Evolutionary conservation across 805 yeast genomes (phyloP).

Genomic region (Sporopachydermia quercuum): DNA sequence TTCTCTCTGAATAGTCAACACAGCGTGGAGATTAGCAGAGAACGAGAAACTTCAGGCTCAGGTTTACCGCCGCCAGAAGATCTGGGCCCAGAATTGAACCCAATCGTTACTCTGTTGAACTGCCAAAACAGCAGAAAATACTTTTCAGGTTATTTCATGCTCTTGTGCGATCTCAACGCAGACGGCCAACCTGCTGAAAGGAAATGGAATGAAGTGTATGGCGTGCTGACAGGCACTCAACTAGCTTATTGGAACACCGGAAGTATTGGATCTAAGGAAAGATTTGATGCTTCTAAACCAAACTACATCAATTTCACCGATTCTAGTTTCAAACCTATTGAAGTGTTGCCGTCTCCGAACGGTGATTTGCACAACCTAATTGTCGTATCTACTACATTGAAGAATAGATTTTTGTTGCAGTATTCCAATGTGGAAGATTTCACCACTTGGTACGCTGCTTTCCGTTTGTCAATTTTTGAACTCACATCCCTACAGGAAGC

Average conservation of each 20-base stretch:
- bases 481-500: conserved; percentile 81
- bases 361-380: conserved; percentile 65
- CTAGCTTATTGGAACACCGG: conserved; percentile 86
- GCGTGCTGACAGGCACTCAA: conserved; percentile 80
- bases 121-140: conserved; percentile 67
- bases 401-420: conserved; percentile 75
- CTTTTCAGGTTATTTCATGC: conserved; percentile 61
- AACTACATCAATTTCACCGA: conserved; percentile 84
- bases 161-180: conserved; percentile 56
- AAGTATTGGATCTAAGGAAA: conserved; percentile 33
- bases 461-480: conserved; percentile 70
- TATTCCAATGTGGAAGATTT: conserved; percentile 51
- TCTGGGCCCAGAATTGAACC: conserved; percentile 1
- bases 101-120: conserved; percentile 58
- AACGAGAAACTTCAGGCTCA: background rate
- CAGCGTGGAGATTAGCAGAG: background rate
- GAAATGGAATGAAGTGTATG: conserved; percentile 86
- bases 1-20: background rate
- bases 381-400: conserved; percentile 83
- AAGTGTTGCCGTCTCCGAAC: conserved; percentile 43
- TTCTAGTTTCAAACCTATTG: conserved; percentile 66
- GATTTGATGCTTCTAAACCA: conserved; percentile 57
- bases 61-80: background rate
- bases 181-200: conserved; percentile 77
- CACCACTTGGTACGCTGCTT: conserved; percentile 68